Evolutionary conservation across 2,329 filamentous ascomycete species (phyloP), one percentile per base, ranked within the genome.

Genomic region (Nemania abortiva): DNA sequence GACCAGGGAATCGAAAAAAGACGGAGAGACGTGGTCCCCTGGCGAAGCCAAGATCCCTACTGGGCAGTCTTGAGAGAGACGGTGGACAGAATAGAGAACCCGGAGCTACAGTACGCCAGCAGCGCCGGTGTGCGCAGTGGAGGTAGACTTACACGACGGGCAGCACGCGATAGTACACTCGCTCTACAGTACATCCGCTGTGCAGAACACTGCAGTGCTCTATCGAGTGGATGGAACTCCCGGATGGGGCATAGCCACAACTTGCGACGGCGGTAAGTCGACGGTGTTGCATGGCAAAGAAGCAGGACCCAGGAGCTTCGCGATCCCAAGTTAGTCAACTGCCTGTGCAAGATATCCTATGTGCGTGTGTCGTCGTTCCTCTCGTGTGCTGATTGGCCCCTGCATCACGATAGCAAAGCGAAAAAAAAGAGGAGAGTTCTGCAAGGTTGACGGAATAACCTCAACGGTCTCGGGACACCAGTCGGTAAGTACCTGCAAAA

Each of bases 21-120:
- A 52, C 57, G 24, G 47, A 63, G 60, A 63, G 56, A 52, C 59
- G 39, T 61, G 18, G 63, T 58, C 56, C 27, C 68, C 59, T 64
- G 60, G 39, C 7, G 60, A 64, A 64, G 64, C 60, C 22, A 56
- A 18, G 58, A 60, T 37, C 57, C 59, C 56, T 60, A 31, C 61
- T 52, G 10, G 22, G 15, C 27, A 47, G 42, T 47, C n/a, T 37
- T 37, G 34, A 37, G 34, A 11, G 11, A 37, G 34, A 11, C 11
- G 11, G 18, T n/a, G 42, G 42, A 18, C 18, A 47, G 15, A 47
- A 47, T 20, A 47, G 18, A 47, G 39, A 47, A 20, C 42, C 20
- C n/a, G 9, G 42, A 20, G 6, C 42, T 20, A 9, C 18, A 47
- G 42, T 20, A 47, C 6, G 9, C 18, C 18, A 20, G 15, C 18